Base-by-base conservation (phyloP, 164 flowering plant species). In the Euptelea pleiosperma region DNA sequence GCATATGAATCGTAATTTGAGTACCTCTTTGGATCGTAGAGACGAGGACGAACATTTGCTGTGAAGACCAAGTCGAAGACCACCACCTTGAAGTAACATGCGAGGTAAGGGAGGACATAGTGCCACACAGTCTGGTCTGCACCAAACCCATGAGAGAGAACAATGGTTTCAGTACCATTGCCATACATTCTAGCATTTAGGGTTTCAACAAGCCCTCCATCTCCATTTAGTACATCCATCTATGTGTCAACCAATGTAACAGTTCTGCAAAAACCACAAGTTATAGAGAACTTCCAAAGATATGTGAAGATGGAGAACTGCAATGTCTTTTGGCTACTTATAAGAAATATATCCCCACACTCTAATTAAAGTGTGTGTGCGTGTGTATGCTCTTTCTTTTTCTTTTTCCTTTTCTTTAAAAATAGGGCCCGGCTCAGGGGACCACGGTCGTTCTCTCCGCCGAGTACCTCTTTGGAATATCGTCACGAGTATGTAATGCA, bases 121-220 rank as follows among this genome's bases (percentile, higher is more conserved):
- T 69, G 73, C 82, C 82, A 78, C 0, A 61, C 74, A 2, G 59
- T 33, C 49, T 73, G 79, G 53, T 75, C 77, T 6, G 43, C 3
- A 1, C 82, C 79, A 47, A 48, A 75, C 2, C 82, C 79, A 63
- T 78, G 82, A 40, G 77, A 58, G 5, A 78, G 70, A 1, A 75
- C 76, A 6, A 75, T 14, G 10, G 68, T 63, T 37, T 69, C 42
- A 14, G 35, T 46, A n/a, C 76, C 77, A 34, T 58, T 57, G 4
- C 79, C 82, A 31, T 59, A 50, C 0, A 75, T 49, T 10, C 60
- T 60, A 0, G 58, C 68, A 45, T 78, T 78, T 10, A 72, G 65
- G 16, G 77, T 72, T 55, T 71, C 58, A 1, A 57, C 60, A 4
- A 73, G 39, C 30, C 71, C 66, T 45, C 53, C 68, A 35, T 33